Base-by-base conservation (phyloP, 306 rosid genomes). In the Betula pendula region DNA sequence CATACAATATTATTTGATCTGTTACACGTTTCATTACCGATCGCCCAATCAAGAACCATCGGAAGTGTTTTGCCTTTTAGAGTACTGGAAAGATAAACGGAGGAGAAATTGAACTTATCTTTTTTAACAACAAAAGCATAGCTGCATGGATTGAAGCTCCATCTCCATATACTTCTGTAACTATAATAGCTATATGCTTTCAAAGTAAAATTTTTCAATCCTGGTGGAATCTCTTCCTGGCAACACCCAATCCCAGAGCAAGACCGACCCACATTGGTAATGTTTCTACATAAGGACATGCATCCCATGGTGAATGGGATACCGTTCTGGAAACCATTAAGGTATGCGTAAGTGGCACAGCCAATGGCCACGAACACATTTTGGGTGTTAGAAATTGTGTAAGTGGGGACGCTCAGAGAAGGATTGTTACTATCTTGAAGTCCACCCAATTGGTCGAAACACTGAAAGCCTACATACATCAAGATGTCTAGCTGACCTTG, bases 281-380 rank as follows among this genome's bases (percentile, higher is more conserved):
- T 3, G 12, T 11, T 71, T 2, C 7, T 2, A 10, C 83, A 83
- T 25, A 3, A 15, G 1, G 83, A 40, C 29, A 44, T 0, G 72
- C 81, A 82, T 3, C 83, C 83, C 0, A 73, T 83, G 1, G 77
- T 17, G 29, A 25, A 68, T 0, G 3, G 2, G 0, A 4, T 0
- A 4, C 17, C 35, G 10, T 59, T 1, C 6, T 0, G 19, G 5
- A 1, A 22, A 1, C 62, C 72, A 4, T 15, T 5, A 8, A 83
- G 70, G 5, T 50, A 59, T 14, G 74, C 86, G 0, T 22, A 74
- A 27, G 80, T 83, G 77, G 78, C 70, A 24, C 83, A 75, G 11
- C 86, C 86, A 5, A 83, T 63, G 0, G 35, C 76, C 15, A 50
- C 5, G 75, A 83, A 83, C 35, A 52, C 73, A 74, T 83, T 83